Base-by-base conservation (phyloP, 2,329 filamentous ascomycete species). In the Macroventuria anomochaeta region DNA sequence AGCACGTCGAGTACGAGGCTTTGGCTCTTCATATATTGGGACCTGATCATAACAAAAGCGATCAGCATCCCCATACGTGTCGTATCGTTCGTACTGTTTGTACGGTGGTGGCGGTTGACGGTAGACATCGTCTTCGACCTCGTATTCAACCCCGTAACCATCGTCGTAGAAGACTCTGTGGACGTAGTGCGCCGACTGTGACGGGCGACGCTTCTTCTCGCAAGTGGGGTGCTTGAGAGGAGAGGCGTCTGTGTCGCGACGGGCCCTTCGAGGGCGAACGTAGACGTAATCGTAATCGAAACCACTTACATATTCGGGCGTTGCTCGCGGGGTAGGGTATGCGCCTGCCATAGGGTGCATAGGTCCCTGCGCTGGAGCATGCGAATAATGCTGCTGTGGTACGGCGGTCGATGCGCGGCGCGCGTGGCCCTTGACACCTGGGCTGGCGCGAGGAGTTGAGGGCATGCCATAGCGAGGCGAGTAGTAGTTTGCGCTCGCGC, bases 221-320 rank as follows among this genome's bases (percentile, higher is more conserved):
- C 76, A 68, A 69, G 73, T 60, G 62, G 66, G 72, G 67, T 67
- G 68, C 71, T 75, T 75, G 71, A 72, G 67, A 69, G 71, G 68
- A 62, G 66, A 61, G 49, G 63, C 73, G 62, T 75, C 72, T 58
- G 71, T 58, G 62, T 72, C 68, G 69, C 70, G 71, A 54, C 71
- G 70, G 66, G 63, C 69, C 67, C 71, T 68, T 71, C 73, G 75
- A 64, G 72, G 67, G 74, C 75, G 74, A 68, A 42, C 55, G 76
- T 78, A 81, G 80, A 79, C 80, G 62, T 70, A 71, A 71, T 67
- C 60, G 76, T 78, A 81, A 80, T 80, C 81, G 62, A 71, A 71
- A 73, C 67, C 60, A 87, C 85, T 87, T 86, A 87, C 85, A 86
- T 84, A 82, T 76, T 87, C 83, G 74, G 77, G 69, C 75, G 83